Evolutionary conservation across 2,329 filamentous ascomycete genomes (phyloP).

Genomic region (Furcasterigmium furcatum): DNA sequence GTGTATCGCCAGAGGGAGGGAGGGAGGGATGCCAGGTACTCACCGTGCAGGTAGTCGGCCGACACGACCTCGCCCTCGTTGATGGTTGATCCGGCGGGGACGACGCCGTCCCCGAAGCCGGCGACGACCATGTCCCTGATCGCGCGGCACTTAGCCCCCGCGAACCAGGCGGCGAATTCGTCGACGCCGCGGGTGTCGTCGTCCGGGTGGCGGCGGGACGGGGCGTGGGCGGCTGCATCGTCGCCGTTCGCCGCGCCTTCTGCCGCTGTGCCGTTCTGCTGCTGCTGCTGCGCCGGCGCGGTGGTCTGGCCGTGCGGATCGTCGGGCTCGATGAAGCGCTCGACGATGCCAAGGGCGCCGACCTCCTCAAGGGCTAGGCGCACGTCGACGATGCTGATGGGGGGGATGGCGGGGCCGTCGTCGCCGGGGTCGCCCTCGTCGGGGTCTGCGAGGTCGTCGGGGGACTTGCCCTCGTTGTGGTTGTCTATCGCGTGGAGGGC

Average conservation of each 20-base stretch:
- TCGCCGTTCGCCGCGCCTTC: background rate
- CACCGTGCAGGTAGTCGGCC: conserved; percentile 68
- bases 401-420: conserved; percentile 13
- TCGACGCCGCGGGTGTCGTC: conserved; percentile 71
- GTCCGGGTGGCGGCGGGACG: background rate
- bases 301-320: conserved; percentile 43
- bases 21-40: conserved; percentile 16
- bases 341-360: conserved; percentile 69
- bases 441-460: conserved; percentile 30
- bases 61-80: conserved; percentile 63
- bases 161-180: conserved; percentile 76
- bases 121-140: conserved; percentile 56
- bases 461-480: conserved; percentile 57
- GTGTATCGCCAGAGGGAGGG: no score
- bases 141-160: conserved; percentile 70
- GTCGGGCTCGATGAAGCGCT: conserved; percentile 63
- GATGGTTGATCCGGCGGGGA: conserved; percentile 53
- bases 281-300: background rate
- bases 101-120: conserved; percentile 4
- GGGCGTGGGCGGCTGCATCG: background rate
- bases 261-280: background rate
- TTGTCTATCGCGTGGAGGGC: conserved; percentile 69
- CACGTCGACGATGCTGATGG: conserved; percentile 64
- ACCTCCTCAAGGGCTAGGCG: conserved; percentile 81
- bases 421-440: conserved; percentile 7